Evolutionary conservation across 768 basidiomycete species (phyloP).

Genomic region (Podaxis mareebaensis): DNA sequence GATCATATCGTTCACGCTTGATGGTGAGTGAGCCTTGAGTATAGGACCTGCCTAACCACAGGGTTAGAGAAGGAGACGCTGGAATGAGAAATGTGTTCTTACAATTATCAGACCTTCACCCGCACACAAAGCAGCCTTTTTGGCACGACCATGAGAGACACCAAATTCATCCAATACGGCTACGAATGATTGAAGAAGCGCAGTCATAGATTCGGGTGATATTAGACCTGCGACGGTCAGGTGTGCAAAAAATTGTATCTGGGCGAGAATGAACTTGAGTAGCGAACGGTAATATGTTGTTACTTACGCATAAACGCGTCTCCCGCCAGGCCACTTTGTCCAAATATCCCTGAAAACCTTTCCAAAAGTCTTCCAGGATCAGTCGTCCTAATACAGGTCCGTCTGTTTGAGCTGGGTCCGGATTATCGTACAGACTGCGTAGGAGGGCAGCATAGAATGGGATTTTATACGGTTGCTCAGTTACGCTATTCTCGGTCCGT

Average conservation of each 20-base stretch:
- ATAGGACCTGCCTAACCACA: constrained; percentile 60
- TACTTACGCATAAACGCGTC: constrained; percentile 79
- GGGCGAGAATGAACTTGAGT: constrained; percentile 15
- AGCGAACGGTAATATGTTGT: not conserved
- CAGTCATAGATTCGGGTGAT: constrained; percentile 74
- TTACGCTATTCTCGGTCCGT: constrained; percentile 53
- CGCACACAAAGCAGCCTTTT: constrained; percentile 78
- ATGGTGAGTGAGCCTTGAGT: constrained; percentile 59
- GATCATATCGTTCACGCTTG: constrained; percentile 69
- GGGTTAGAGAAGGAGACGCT: not conserved
- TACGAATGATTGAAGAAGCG: constrained; percentile 81
- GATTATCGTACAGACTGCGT: constrained; percentile 59
- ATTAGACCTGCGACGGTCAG: constrained; percentile 76
- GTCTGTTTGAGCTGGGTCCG: constrained; percentile 37
- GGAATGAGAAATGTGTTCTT: constrained; percentile 20
- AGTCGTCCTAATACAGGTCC: constrained; percentile 61
- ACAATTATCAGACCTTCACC: constrained; percentile 81
- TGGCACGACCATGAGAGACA: constrained; percentile 82
- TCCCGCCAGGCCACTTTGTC: constrained; percentile 93
- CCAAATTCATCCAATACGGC: constrained; percentile 89
- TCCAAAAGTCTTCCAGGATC: constrained; percentile 87
- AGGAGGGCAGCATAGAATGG: constrained; percentile 86
- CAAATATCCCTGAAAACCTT: constrained; percentile 84
- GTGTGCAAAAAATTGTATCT: constrained; percentile 96
- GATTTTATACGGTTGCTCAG: constrained; percentile 93